Conservation (phyloP, 768 basidiomycete species). For the Rhizopogon sp. region DNA sequence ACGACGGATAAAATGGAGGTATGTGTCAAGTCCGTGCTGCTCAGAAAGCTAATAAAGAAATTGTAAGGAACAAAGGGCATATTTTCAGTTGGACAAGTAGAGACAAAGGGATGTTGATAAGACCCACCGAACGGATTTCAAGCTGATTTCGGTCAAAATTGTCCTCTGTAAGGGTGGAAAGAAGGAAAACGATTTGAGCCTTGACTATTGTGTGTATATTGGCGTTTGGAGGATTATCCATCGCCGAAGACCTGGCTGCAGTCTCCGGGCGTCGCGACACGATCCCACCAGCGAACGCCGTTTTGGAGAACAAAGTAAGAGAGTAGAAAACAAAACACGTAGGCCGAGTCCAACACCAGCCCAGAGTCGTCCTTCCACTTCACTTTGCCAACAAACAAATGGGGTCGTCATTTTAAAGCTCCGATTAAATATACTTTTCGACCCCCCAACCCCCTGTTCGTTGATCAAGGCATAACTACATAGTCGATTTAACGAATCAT, state of each 20-base stretch:
- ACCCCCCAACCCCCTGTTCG: too few species aligned
- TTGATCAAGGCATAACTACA: too few species aligned
- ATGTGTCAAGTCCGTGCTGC: conserved; percentile 95
- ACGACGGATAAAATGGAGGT: conserved; percentile 95
- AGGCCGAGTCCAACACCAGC: conserved; percentile 29
- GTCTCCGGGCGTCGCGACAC: conserved; percentile 67
- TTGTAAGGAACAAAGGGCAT: conserved; percentile 8
- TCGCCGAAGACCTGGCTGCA: conserved; percentile 73
- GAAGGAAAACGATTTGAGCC: conserved; percentile 95
- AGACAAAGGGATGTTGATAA: conserved; percentile 7
- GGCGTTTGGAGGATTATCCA: conserved; percentile 80
- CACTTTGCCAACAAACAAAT: conserved; percentile 13
- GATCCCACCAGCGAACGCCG: conserved; percentile 69
- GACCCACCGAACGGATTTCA: conserved; percentile 90
- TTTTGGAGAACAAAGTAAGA: conserved; percentile 39
- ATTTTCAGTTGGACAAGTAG: conserved; percentile 3
- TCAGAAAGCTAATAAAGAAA: conserved; percentile 72
- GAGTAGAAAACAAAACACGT: conserved; percentile 26
- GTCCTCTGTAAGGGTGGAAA: conserved; percentile 95
- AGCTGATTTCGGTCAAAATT: conserved; percentile 91
- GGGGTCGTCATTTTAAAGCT: conserved; percentile 9
- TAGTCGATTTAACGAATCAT: too few species aligned
- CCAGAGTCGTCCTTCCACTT: conserved; percentile 11
- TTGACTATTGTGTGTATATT: conserved; percentile 92
- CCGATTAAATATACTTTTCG: conserved; percentile 10